Evolutionary conservation across 2,329 filamentous ascomycete species (phyloP).

Genomic region (Alternaria novae-zelandiae): DNA sequence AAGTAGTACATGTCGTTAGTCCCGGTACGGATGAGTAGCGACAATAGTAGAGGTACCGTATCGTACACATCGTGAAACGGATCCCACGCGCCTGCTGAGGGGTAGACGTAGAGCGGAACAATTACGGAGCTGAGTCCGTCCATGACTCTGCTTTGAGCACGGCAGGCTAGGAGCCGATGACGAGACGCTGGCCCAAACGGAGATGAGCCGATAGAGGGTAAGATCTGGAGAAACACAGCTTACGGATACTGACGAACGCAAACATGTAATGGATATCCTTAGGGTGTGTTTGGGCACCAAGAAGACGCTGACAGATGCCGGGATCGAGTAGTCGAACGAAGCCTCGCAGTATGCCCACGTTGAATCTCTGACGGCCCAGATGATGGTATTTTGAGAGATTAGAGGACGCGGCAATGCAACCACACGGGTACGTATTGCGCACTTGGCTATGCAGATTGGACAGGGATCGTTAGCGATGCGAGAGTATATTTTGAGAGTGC

Average conservation of each 20-base stretch:
- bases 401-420: constrained; percentile 30
- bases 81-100: constrained; percentile 55
- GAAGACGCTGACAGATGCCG: constrained; percentile 12
- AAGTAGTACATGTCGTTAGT: constrained; percentile 15
- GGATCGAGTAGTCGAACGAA: constrained; percentile 20
- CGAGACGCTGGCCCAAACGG: background rate
- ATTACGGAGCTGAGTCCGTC: constrained; percentile 44
- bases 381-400: constrained; percentile 21
- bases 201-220: constrained; percentile 1
- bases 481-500: constrained; percentile 44
- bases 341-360: constrained; percentile 19
- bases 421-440: constrained; percentile 33
- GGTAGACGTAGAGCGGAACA: constrained; percentile 59
- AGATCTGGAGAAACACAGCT: constrained; percentile 3
- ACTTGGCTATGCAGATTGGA: constrained; percentile 42
- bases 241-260: constrained; percentile 2
- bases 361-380: constrained; percentile 26
- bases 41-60: constrained; percentile 1
- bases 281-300: constrained; percentile 23
- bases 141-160: constrained; percentile 19
- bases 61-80: constrained; percentile 53
- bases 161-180: constrained; percentile 9
- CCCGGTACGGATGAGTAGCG: background rate
- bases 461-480: constrained; percentile 43
- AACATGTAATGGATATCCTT: constrained; percentile 5